Evolutionary conservation across 306 rosid species (phyloP).

Genomic region (Sechiopsis laciniata): DNA sequence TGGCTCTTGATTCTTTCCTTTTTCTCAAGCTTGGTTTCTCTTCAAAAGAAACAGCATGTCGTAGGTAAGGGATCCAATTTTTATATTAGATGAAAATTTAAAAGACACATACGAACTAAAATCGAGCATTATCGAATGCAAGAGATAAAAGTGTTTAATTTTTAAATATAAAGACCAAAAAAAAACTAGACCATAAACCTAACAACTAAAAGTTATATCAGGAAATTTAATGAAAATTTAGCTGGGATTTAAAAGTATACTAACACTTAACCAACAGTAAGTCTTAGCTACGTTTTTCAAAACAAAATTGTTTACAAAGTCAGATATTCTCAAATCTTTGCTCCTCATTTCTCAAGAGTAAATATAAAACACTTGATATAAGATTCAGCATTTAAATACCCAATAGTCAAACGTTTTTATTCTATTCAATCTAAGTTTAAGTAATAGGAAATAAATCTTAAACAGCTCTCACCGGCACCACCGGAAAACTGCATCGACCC

Average conservation of each 20-base stretch:
- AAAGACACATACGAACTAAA: too few relatives aligned
- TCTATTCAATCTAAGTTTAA: neutral
- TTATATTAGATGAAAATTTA: too few relatives aligned
- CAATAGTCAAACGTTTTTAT: neutral
- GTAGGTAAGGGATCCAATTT: neutral
- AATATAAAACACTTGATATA: neutral
- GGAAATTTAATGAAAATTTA: neutral
- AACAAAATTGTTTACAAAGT: neutral
- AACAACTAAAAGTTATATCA: too few relatives aligned
- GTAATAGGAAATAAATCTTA: constrained; percentile 1
- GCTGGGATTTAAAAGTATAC: neutral
- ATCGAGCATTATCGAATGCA: too few relatives aligned
- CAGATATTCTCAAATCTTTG: neutral
- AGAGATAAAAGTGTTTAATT: too few relatives aligned
- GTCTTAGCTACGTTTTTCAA: neutral
- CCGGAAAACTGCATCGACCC: constrained; percentile 33
- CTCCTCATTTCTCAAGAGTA: neutral
- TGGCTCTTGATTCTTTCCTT: neutral
- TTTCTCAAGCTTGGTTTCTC: neutral
- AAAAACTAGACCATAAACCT: too few relatives aligned
- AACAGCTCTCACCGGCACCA: constrained; percentile 46
- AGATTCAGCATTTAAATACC: constrained; percentile 1
- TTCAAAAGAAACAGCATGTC: neutral
- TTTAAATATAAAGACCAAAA: too few relatives aligned
- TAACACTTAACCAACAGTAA: neutral